A percentile compares a stretch with the other conserved stretches of the same genome.
Conservation (phyloP, 345 rosid species). For the Orychophragmus violaceus region DNA sequence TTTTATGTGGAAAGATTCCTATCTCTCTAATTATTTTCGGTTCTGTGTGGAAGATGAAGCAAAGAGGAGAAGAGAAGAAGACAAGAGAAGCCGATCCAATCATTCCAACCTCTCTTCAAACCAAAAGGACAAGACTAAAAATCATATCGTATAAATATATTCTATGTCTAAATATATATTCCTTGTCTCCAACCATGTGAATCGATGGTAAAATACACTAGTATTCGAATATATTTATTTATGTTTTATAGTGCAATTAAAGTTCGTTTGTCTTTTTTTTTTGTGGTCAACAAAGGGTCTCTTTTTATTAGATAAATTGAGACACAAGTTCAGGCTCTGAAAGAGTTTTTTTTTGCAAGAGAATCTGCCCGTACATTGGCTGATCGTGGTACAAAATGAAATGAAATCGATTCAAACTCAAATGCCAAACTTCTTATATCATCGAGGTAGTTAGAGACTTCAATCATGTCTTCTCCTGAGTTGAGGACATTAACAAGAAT, state of each 20-base stretch:
- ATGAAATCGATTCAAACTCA: too few species aligned
- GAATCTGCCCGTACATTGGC: too few species aligned
- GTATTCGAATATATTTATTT: conserved; percentile 4
- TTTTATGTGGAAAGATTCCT: conserved; percentile 14
- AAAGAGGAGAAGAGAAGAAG: neutral
- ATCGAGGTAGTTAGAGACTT: too few species aligned
- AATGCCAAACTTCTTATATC: too few species aligned
- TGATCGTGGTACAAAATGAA: too few species aligned
- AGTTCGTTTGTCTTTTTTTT: neutral
- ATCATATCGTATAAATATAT: conserved; percentile 23
- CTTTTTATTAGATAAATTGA: too few species aligned
- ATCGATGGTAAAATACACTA: neutral
- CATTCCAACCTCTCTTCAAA: conserved; percentile 19
- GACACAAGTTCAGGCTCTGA: too few species aligned
- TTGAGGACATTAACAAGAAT: too few species aligned
- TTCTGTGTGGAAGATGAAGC: conserved; percentile 12
- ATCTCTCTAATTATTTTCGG: conserved; percentile 3
- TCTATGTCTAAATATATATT: conserved; percentile 19
- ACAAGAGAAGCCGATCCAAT: conserved; percentile 24
- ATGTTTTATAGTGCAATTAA: neutral
- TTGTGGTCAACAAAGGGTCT: too few species aligned
- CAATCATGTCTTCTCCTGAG: too few species aligned
- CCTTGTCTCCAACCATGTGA: conserved; percentile 16
- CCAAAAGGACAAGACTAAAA: conserved; percentile 13
- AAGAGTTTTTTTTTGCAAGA: too few species aligned